Evolutionary conservation across 1,284 basidiomycete species (phyloP), one percentile per base, ranked within the genome.

Genomic region (Austroboletus niveus): DNA sequence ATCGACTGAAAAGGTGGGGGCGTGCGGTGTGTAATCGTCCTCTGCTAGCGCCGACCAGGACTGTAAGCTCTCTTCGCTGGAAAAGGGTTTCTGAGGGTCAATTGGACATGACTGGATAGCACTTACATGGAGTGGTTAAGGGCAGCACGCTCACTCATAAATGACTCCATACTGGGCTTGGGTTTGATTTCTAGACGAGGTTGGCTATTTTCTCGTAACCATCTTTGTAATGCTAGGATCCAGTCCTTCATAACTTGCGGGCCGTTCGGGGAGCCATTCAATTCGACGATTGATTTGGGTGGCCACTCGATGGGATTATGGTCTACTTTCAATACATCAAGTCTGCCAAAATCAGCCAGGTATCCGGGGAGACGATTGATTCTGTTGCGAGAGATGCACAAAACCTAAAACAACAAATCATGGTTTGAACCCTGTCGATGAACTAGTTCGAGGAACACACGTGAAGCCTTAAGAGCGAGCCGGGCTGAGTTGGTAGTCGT

Each of bases 291-390:
- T 55, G 65, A 55, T 60, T 73, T 79, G 22, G 87, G 84, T 2
- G 96, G 96, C 94, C 94, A 98, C 68, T 93, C 86, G 36, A 98
- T 78, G 2, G 93, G 93, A 65, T 98, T 98, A 57, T 87, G 85
- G 60, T 97, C 94, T 9, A 92, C 76, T 68, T 93, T 94, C 64
- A 98, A 78, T 30, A 96, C 81, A 49, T 86, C 84, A 34, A 99
- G 76, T 49, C 81, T 77, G 32, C 72, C 72, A 68, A 97, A 95
- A 54, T 85, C 79, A 15, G 79, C 71, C 40, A 98, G 69, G 69
- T 96, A 98, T 5, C 75, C 65, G 1, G 96, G 96, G 1, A 99
- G 76, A 17, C 81, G 77, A 36, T 81, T 80, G 45, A 99, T 75
- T 65, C 85, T 88, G 72, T 99, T 99, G 65, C 85, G 84, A 20